Conservation (phyloP, 2,329 filamentous ascomycete genomes). For the Sporothrix dimorphospora region DNA sequence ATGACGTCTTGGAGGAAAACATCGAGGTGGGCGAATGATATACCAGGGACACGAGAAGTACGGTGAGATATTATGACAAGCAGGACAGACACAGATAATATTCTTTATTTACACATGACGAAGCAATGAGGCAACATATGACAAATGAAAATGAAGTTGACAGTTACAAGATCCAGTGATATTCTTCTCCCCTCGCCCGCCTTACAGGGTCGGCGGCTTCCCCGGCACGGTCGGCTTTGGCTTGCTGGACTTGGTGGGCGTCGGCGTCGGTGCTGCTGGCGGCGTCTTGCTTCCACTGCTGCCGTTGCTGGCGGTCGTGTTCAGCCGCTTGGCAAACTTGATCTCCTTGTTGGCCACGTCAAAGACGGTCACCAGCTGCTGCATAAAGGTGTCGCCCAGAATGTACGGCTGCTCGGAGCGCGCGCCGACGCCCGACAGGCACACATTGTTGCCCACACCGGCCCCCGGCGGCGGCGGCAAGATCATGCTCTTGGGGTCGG, state of each 20-base stretch:
- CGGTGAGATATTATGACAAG: background rate
- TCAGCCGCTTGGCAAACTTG: conserved; percentile 36
- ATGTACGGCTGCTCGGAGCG: conserved; percentile 33
- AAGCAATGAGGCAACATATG: background rate
- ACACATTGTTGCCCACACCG: conserved; percentile 34
- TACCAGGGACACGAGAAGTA: background rate
- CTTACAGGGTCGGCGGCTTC: background rate
- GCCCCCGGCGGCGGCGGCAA: conserved; percentile 37
- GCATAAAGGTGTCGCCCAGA: conserved; percentile 37
- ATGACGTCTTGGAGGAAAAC: background rate
- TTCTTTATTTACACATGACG: background rate
- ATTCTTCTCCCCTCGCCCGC: background rate
- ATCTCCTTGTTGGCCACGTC: conserved; percentile 41
- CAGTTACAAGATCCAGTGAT: background rate
- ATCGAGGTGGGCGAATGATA: background rate
- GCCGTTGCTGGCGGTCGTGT: background rate
- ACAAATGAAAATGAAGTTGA: too few relatives aligned
- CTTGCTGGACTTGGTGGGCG: background rate
- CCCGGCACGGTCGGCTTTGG: background rate
- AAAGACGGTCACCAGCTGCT: conserved; percentile 37
- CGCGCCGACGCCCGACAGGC: conserved; percentile 37
- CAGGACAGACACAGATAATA: background rate
- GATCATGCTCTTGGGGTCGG: conserved; percentile 41
- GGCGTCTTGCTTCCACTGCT: background rate
- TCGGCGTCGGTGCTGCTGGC: background rate